A percentile compares a stretch with the other conserved stretches of the same genome.
phyloP scores from a whole-genome alignment of 768 basidiomycete species.

The Lenzites betulinus region DNA sequence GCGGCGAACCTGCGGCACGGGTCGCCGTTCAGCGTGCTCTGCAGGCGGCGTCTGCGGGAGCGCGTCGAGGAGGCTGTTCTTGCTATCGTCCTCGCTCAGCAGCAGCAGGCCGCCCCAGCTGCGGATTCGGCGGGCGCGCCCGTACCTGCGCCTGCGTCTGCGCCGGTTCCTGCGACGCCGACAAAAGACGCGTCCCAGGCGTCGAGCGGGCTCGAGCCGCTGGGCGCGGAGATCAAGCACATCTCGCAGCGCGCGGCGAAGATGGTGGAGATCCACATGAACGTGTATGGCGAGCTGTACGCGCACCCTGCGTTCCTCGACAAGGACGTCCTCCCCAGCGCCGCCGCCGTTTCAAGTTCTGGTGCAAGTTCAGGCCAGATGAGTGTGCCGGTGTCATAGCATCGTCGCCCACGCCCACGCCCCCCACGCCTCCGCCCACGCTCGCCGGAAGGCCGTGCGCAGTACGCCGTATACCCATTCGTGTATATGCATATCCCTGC shows the following conservation, averaged over 20 bases:
- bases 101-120: neutral
- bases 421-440: neutral
- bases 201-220: constrained; percentile 68
- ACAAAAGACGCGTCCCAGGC: constrained; percentile 25
- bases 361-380: no score
- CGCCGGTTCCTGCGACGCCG: constrained; percentile 7
- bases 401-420: neutral
- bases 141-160: constrained; percentile 13
- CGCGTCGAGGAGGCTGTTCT: constrained; percentile 28
- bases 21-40: constrained; percentile 59
- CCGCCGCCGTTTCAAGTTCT: no score
- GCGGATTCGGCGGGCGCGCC: constrained; percentile 22
- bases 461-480: constrained; percentile 5
- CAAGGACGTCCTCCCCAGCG: constrained; percentile 3
- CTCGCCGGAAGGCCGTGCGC: neutral
- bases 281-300: constrained; percentile 77
- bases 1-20: constrained; percentile 61
- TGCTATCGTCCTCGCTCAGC: constrained; percentile 28
- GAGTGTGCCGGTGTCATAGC: no score
- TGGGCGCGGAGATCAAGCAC: constrained; percentile 66
- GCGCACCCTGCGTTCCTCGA: constrained; percentile 61
- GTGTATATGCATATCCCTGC: neutral
- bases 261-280: constrained; percentile 72
- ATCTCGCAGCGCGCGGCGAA: constrained; percentile 73
- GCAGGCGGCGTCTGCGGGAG: constrained; percentile 55